Base-by-base conservation (phyloP, 2,329 filamentous ascomycete species). In the Aspergillus melleus region DNA sequence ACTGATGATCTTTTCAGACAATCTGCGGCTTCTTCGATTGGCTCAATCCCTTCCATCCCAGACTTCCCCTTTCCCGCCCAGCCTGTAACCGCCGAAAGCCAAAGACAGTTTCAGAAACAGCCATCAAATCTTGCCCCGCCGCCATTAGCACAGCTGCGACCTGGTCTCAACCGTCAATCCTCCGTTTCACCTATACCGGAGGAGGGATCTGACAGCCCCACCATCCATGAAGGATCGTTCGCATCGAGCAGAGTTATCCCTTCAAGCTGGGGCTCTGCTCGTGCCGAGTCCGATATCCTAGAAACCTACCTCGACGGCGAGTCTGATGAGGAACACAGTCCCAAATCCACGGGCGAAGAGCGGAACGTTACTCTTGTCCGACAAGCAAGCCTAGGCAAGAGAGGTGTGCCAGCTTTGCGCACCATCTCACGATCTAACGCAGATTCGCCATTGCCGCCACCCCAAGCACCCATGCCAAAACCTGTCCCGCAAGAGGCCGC, bases 121-220 rank as follows among this genome's bases (percentile, higher is more conserved):
- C 62, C 16, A 64, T 63, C 24, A 71, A 24, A 71, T 49, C 68
- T 74, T 49, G 73, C 72, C 10, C 73, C 70, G 59, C 70, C 22
- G 8, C 52, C 55, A 42, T 66, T 72, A 12, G 64, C 61, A 47
- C 44, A 47, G 22, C 19, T 20, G 16, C 63, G 56, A 70, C 71
- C 58, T 67, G 70, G 61, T 88, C 89, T 67, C 89, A 77, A 75
- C 30, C 75, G 88, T 2, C 84, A 82, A 64, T 90, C 88, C 0
- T 88, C 83, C 61, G 88, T 92, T 26, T 90, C 90, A 0, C 89
- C 90, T 0, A 92, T 93, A 55, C 88, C 87, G 0, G 90, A 92
- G 72, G 90, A 92, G 70, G 85, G 83, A 63, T 81, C 84, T 0
- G 79, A 77, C 53, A 67, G 74, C 24, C 69, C 82, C 24, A 86